These are phyloP conservation scores for Trichophyton verrucosum DNA, from an alignment of 2,329 filamentous ascomycete genomes.

Conservation along the genomic window DNA sequence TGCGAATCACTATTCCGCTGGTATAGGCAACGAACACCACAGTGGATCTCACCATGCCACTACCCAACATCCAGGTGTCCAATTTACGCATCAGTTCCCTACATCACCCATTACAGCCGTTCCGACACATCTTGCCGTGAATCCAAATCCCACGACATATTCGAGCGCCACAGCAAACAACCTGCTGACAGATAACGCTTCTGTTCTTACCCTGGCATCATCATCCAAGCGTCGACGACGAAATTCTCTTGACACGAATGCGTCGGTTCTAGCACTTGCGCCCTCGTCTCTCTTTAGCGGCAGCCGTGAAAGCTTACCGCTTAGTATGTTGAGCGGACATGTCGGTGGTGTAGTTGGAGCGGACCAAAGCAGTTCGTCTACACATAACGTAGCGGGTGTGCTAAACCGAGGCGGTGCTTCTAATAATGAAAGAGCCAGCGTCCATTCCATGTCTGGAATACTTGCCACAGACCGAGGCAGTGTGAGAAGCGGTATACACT, in stretches of 20 bases:
- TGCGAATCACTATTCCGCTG: slow-evolving; percentile 5
- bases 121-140: slow-evolving; percentile 41
- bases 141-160: slow-evolving; percentile 44
- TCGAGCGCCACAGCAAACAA: slow-evolving; percentile 50
- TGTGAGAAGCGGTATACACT: slow-evolving; percentile 52
- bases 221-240: slow-evolving; percentile 50
- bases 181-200: slow-evolving; percentile 53
- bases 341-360: slow-evolving; percentile 19
- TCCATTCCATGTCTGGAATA: slow-evolving; percentile 52
- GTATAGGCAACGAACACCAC: slow-evolving; percentile 14
- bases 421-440: slow-evolving; percentile 47
- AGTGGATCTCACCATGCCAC: slow-evolving; percentile 19
- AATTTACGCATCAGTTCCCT: slow-evolving; percentile 51
- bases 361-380: slow-evolving; percentile 32
- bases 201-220: slow-evolving; percentile 52
- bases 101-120: slow-evolving; percentile 48
- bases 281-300: slow-evolving; percentile 53
- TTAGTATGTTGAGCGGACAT: slow-evolving; percentile 49
- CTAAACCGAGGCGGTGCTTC: slow-evolving; percentile 37
- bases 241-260: slow-evolving; percentile 54
- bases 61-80: slow-evolving; percentile 29
- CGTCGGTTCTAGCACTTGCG: slow-evolving; percentile 52
- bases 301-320: slow-evolving; percentile 50
- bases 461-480: slow-evolving; percentile 65
- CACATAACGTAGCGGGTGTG: slow-evolving; percentile 29